Base-by-base conservation (phyloP, 345 rosid species). In the Linum trigynum region DNA sequence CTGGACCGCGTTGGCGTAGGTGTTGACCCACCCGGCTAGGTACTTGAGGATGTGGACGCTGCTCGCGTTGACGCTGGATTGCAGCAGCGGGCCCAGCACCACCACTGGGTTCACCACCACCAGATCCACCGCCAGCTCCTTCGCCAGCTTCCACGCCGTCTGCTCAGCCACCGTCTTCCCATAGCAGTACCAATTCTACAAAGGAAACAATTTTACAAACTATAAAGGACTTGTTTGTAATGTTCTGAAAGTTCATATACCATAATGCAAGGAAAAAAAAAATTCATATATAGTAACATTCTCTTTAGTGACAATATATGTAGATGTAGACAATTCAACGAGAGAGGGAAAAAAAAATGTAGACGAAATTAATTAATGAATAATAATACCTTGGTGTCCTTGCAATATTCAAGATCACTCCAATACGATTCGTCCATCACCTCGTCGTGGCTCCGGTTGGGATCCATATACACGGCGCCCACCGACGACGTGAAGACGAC, bases 351-450 rank as follows among this genome's bases (percentile, higher is more conserved):
- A 43, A 1, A 43, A 43, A 43, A 43, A 5, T 43, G 50, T 43
- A 11, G 32, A 23, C 32, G 32, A 23, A 23, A 23, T 53, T 12
- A 23, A 23, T 53, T 12, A 1, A 15, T 58, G 8, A 55, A 68
- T 7, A 11, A 43, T 65, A 7, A 11, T 3, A 87, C 99, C 95
- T 82, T 94, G 2, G 97, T 94, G 70, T 82, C 87, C 81, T 90
- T 90, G 90, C 99, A 94, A 55, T 79, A 94, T 32, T 90, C 99
- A 5, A 88, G 96, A 67, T 94, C 97, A 66, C 99, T 94, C 97
- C 99, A 90, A 58, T 95, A 90, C 2, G 86, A 86, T 71, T 94
- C 99, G 40, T 94, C 99, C 3, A 94, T 89, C 7, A 84, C 78
- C 9, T 67, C 78, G 43, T 88, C 91, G 0, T 92, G 90, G 65